Conservation (phyloP, 208 protist genomes). For the Angomonas deanei region DNA sequence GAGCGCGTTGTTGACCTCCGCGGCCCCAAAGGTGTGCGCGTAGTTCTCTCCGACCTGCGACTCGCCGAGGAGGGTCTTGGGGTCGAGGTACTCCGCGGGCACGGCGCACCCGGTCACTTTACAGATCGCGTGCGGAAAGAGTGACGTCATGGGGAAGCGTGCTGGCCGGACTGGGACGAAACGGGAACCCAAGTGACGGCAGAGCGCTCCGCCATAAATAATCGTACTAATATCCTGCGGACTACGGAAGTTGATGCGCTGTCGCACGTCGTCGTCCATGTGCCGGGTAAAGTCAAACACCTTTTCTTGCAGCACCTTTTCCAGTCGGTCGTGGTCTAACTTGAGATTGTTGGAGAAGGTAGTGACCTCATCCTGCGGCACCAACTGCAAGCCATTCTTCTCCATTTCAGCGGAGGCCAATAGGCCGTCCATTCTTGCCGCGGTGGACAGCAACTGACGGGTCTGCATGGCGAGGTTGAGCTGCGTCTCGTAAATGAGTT, state of each 20-base stretch:
- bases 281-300: slow-evolving; percentile 79
- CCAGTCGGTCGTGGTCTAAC: slow-evolving; percentile 62
- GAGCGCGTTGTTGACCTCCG: slow-evolving; percentile 28
- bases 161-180: slow-evolving; percentile 60
- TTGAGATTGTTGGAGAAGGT: slow-evolving; percentile 60
- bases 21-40: slow-evolving; percentile 14
- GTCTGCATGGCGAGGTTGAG: slow-evolving; percentile 73
- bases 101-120: slow-evolving; percentile 56
- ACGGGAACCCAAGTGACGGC: slow-evolving; percentile 68
- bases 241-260: slow-evolving; percentile 81
- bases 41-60: neutral
- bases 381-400: slow-evolving; percentile 72
- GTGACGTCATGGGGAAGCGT: slow-evolving; percentile 47
- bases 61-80: slow-evolving; percentile 35
- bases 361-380: slow-evolving; percentile 58
- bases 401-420: slow-evolving; percentile 91
- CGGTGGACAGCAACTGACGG: slow-evolving; percentile 74
- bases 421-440: slow-evolving; percentile 89
- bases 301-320: slow-evolving; percentile 79
- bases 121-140: slow-evolving; percentile 78
- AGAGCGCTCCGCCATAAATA: slow-evolving; percentile 84
- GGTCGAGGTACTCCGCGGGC: slow-evolving; percentile 52
- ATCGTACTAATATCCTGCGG: slow-evolving; percentile 88
- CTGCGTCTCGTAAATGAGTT: slow-evolving; percentile 88
- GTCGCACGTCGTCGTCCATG: slow-evolving; percentile 84